Percentiles rank a stretch among this genome's conserved stretches.
Evolutionary conservation across 2,329 filamentous ascomycete genomes (phyloP).

Genomic region (Ustulina deusta): DNA sequence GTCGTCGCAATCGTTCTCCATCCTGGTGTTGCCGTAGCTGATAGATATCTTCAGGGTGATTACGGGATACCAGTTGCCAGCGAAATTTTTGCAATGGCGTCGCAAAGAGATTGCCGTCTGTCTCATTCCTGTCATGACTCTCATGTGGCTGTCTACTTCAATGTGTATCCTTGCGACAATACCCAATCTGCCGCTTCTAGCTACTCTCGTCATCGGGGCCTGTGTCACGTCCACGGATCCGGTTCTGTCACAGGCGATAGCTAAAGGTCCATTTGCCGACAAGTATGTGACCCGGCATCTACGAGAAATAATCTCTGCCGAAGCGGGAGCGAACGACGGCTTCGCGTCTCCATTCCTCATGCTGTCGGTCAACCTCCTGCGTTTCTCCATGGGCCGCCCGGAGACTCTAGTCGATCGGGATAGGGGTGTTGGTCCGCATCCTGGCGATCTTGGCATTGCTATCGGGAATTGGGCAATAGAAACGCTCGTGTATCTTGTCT

Average conservation of each 20-base stretch:
- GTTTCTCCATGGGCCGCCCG: constrained; percentile 60
- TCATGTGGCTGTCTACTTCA: constrained; percentile 71
- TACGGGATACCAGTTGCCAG: constrained; percentile 71
- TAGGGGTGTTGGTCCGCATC: constrained; percentile 61
- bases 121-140: constrained; percentile 69
- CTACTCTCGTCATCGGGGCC: constrained; percentile 68
- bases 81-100: constrained; percentile 62
- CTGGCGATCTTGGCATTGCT: constrained; percentile 64
- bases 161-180: constrained; percentile 66
- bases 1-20: not conserved
- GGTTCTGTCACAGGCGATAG: constrained; percentile 71
- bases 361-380: constrained; percentile 68
- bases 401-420: constrained; percentile 42
- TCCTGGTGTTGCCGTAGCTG: not conserved
- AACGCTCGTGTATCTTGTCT: constrained; percentile 69
- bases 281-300: constrained; percentile 69
- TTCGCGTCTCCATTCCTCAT: constrained; percentile 73
- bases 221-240: constrained; percentile 73
- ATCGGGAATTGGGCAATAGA: constrained; percentile 70
- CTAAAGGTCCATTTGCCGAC: constrained; percentile 72
- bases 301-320: constrained; percentile 71
- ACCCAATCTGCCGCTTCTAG: constrained; percentile 65
- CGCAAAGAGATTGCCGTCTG: constrained; percentile 67
- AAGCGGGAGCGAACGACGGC: constrained; percentile 72
- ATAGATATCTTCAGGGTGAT: constrained; percentile 56